phyloP scores from a whole-genome alignment of 2,329 filamentous ascomycete species.

The Pseudocercospora macadamiae region DNA sequence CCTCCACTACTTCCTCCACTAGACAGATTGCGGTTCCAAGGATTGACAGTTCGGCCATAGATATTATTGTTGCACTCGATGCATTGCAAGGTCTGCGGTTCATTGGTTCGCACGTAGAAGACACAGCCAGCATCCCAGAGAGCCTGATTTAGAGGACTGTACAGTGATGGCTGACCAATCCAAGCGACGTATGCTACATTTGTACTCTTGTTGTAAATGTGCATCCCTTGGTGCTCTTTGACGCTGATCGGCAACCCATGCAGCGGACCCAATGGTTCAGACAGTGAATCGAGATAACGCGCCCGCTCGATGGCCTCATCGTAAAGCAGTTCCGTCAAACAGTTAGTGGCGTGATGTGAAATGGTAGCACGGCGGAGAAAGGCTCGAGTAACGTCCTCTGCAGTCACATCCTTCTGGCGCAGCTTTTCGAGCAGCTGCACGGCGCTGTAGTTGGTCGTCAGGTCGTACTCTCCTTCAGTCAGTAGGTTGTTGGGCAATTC shows the following conservation, averaged over 20 bases:
- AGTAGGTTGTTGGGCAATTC: background rate
- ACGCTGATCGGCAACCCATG: conserved; percentile 58
- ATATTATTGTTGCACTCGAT: conserved; percentile 38
- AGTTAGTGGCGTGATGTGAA: conserved; percentile 35
- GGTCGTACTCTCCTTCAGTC: background rate
- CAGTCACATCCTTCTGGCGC: conserved; percentile 32
- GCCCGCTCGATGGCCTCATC: conserved; percentile 40
- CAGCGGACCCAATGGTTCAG: conserved; percentile 41
- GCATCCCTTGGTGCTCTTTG: conserved; percentile 46
- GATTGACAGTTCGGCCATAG: conserved; percentile 59
- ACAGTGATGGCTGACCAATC: conserved; percentile 34
- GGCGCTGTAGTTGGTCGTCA: background rate
- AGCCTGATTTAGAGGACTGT: conserved; percentile 47
- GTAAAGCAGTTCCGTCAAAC: conserved; percentile 44
- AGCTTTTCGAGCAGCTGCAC: conserved; percentile 38
- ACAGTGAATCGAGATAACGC: conserved; percentile 29
- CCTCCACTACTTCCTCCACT: conserved; percentile 69
- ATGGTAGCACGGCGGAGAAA: conserved; percentile 45
- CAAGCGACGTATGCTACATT: conserved; percentile 49
- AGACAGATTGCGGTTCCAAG: conserved; percentile 61
- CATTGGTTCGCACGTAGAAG: conserved; percentile 57
- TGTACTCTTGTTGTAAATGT: conserved; percentile 4
- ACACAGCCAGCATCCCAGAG: conserved; percentile 52
- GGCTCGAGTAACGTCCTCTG: conserved; percentile 35
- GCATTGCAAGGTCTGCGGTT: conserved; percentile 51